Evolutionary conservation across 2,329 filamentous ascomycete genomes (phyloP).

Genomic region (Ophiostoma australiae): DNA sequence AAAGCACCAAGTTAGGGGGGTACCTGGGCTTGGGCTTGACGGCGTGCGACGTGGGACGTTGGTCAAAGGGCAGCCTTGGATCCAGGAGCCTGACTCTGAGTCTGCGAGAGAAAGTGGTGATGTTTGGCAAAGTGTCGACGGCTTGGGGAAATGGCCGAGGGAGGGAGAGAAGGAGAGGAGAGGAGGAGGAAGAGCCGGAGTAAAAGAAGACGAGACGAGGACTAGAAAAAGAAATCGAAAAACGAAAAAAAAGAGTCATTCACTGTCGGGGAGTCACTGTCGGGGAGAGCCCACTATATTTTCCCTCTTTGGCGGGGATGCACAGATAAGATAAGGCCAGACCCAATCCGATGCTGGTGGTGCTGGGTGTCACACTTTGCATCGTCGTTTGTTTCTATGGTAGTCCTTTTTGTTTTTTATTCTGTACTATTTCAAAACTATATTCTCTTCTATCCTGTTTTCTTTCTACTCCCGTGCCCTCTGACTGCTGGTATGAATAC

Average conservation of each 20-base stretch:
- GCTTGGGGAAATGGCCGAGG: background rate
- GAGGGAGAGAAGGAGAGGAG: background rate
- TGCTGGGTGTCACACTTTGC: background rate
- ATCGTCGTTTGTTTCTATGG: background rate
- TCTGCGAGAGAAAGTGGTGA: background rate
- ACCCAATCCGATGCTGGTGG: background rate
- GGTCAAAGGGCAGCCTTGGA: background rate
- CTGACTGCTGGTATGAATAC: background rate
- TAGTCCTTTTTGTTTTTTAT: background rate
- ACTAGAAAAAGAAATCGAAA: conserved; percentile 10
- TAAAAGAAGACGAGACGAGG: conserved; percentile 7
- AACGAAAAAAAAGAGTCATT: conserved; percentile 25
- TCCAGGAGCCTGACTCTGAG: conserved; percentile 6
- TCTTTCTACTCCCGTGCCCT: too few relatives aligned
- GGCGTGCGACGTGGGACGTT: background rate
- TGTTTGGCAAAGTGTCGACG: background rate
- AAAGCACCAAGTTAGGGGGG: background rate
- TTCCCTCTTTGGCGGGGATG: conserved; percentile 25
- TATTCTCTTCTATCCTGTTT: background rate
- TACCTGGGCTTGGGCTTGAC: background rate
- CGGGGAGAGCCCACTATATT: conserved; percentile 20
- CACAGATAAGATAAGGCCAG: conserved; percentile 27
- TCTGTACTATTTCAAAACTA: background rate
- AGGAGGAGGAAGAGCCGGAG: background rate
- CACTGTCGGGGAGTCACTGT: conserved; percentile 10